phyloP scores from a whole-genome alignment of 148 eudicot genomes.

The Rhododendron mucronatum region DNA sequence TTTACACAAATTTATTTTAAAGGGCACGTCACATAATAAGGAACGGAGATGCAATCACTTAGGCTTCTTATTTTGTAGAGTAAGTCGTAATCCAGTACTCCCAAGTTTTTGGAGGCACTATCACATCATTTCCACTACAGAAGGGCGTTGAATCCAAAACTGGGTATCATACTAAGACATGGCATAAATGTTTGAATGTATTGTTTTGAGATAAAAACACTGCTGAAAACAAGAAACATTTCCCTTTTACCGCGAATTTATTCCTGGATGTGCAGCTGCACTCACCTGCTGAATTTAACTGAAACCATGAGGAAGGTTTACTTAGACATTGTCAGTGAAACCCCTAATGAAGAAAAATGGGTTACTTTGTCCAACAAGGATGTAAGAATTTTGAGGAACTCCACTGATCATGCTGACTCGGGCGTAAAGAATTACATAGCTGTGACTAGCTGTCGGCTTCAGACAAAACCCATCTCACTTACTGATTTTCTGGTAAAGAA shows the following conservation, averaged over 20 bases:
- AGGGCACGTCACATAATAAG: not conserved
- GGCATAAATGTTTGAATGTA: not conserved
- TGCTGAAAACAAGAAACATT: not conserved
- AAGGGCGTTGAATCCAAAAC: not conserved
- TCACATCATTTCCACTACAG: not conserved
- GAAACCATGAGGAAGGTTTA: not conserved
- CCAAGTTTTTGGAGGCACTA: not conserved
- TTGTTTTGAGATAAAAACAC: not conserved
- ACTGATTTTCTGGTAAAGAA: not conserved
- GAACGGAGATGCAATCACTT: not conserved
- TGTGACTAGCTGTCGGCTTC: slow-evolving; percentile 3
- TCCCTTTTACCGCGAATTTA: not conserved
- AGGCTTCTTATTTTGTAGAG: not conserved
- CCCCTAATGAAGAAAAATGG: not conserved
- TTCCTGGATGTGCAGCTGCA: not conserved
- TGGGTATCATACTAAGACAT: not conserved
- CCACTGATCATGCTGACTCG: not conserved
- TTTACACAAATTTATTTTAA: not conserved
- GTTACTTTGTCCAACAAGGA: not conserved
- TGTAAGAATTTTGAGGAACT: not conserved
- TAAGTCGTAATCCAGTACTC: not conserved
- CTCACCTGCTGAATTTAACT: not conserved
- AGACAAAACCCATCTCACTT: not conserved
- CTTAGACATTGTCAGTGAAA: not conserved
- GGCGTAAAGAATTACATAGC: not conserved